Base-by-base conservation (phyloP, 768 basidiomycete species). In the Amyloporia xantha region DNA sequence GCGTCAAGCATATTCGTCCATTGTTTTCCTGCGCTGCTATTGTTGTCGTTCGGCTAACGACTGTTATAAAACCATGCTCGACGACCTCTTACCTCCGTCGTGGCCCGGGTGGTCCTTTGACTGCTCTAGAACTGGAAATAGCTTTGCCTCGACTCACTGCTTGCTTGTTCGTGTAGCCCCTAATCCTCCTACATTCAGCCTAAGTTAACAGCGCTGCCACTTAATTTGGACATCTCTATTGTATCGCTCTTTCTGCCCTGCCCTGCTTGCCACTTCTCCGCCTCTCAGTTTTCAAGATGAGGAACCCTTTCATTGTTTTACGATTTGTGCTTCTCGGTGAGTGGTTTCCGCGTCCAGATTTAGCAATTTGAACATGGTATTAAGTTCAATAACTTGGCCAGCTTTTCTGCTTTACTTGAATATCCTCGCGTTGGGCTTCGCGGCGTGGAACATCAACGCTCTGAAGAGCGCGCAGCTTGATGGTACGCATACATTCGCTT, bases 251-350 rank as follows among this genome's bases (percentile, higher is more conserved):
- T 50, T 39, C 45, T 19, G 53, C 52, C 42, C 15, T 39, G 13
- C 44, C 51, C n/a, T 20, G 20, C 15, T 12, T 43, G 11, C 25
- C 35, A 12, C 19, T 15, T 36, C 42, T 43, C 42, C 17, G 12
- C 40, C 40, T 21, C 4, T 41, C 9, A 23, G 23, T n/a, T 27
- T 15, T 36, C 17, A 44, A 40, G 23, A 72, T 76, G 71, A 68
- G 64, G 48, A 82, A 73, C 57, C 66, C 73, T 3, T 82, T 86
- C 62, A 63, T 84, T 44, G 62, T 80, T 47, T 59, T 75, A 49
- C 79, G 84, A 46, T 71, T 77, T 23, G 71, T 81, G 35, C 62
- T 78, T 48, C 76, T 84, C 53, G 73, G 84, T 82, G 51, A 61
- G 78, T n/a, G n/a, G n/a, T 60, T 42, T 24, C 2, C n/a, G 38